A percentile compares a stretch with the other conserved stretches of the same genome.
These are phyloP conservation scores for Remersonia thermophila DNA, from an alignment of 2,329 filamentous ascomycete species.

Conservation along the genomic window DNA sequence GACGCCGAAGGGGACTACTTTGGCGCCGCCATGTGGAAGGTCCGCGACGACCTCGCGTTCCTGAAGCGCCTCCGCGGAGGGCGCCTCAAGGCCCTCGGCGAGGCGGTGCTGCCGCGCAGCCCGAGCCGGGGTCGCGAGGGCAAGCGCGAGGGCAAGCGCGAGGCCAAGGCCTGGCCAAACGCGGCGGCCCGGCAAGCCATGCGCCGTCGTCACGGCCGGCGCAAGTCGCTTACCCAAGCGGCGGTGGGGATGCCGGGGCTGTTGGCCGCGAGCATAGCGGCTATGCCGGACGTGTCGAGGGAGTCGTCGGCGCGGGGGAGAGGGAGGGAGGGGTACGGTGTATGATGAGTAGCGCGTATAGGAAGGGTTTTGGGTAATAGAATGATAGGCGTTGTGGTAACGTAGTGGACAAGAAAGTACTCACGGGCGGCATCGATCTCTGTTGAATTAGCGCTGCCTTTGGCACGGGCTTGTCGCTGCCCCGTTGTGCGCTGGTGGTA, in stretches of 20 bases:
- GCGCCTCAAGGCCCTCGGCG: constrained; percentile 2
- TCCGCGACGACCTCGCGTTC: constrained; percentile 6
- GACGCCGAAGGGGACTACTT: constrained; percentile 42
- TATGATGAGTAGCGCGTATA: no score
- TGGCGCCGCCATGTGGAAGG: constrained; percentile 1
- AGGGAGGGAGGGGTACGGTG: neutral
- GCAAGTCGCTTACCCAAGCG: constrained; percentile 1
- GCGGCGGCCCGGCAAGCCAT: no score
- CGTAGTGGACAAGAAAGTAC: no score
- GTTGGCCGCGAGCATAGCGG: constrained; percentile 6
- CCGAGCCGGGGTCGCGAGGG: no score
- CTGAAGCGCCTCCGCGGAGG: constrained; percentile 6
- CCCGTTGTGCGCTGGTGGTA: no score
- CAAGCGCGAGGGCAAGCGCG: neutral
- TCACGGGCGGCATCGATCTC: no score
- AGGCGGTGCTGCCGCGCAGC: neutral
- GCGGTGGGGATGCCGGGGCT: constrained; percentile 7
- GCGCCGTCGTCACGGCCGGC: neutral
- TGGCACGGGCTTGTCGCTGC: no score
- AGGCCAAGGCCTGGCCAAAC: no score
- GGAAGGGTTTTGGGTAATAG: no score
- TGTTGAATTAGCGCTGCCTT: no score
- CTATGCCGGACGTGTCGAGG: constrained; percentile 1
- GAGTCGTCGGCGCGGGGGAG: no score
- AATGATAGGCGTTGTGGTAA: no score